A percentile compares a stretch with the other conserved stretches of the same genome.
These are phyloP conservation scores for Colletotrichum sublineola DNA, from an alignment of 2,329 filamentous ascomycete genomes.

Conservation along the genomic window DNA sequence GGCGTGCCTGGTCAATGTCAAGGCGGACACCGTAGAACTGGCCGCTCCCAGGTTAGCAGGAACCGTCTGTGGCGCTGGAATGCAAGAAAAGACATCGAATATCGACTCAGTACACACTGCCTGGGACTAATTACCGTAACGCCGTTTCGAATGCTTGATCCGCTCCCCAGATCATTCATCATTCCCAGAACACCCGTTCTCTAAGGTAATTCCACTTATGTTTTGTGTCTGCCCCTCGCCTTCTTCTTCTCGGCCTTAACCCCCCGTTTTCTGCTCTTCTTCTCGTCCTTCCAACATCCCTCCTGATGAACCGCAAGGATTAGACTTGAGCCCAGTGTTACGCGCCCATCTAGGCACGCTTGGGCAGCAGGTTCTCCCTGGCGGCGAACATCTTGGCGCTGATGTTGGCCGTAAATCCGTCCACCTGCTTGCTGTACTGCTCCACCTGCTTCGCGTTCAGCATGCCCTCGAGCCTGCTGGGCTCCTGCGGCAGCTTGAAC, in stretches of 20 bases:
- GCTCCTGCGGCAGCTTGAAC: slow-evolving; percentile 97
- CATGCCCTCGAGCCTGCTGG: slow-evolving; percentile 92
- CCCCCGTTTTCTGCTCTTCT: neutral
- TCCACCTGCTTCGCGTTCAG: slow-evolving; percentile 96
- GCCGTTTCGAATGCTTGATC: slow-evolving; percentile 45
- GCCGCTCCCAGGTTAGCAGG: slow-evolving; percentile 1
- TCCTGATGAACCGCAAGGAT: slow-evolving; percentile 3
- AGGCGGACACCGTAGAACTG: neutral
- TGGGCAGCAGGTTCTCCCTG: slow-evolving; percentile 75
- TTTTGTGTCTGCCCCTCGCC: slow-evolving; percentile 25
- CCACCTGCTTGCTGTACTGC: slow-evolving; percentile 97
- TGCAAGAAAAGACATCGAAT: slow-evolving; percentile 43
- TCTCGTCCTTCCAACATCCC: slow-evolving; percentile 8
- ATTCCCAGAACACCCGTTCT: slow-evolving; percentile 42
- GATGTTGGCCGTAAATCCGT: slow-evolving; percentile 92
- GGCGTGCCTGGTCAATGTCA: slow-evolving; percentile 5
- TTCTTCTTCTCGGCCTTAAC: neutral
- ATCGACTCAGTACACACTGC: slow-evolving; percentile 42
- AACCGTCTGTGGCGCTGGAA: slow-evolving; percentile 21
- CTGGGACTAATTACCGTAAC: slow-evolving; percentile 44
- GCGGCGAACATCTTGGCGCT: slow-evolving; percentile 99
- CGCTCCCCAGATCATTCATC: slow-evolving; percentile 44
- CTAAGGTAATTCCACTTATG: slow-evolving; percentile 36
- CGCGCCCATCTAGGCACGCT: slow-evolving; percentile 52
- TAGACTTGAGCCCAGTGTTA: slow-evolving; percentile 12